Base-by-base conservation (phyloP, 495 filamentous ascomycete genomes). In the Hypoxylon fragiforme region DNA sequence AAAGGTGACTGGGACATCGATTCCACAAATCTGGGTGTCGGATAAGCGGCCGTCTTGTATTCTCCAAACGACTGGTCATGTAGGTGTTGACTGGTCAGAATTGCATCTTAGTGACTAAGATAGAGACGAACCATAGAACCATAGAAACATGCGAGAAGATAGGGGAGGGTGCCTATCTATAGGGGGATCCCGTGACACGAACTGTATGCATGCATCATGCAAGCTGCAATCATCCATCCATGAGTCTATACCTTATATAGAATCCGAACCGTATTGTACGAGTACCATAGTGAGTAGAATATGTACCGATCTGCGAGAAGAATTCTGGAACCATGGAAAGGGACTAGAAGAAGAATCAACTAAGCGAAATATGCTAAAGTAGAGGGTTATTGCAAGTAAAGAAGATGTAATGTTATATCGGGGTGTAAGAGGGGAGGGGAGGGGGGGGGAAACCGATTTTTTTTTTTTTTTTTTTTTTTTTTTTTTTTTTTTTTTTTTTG, bases 221-320 rank as follows among this genome's bases (percentile, higher is more conserved):
- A 62, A 47, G 58, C 51, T 51, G 57, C 50, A 50, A 61, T 47
- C 37, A 56, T 56, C 58, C 58, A 62, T n/a, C 55, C 51, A 47
- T 19, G 24, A 28, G 2, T 9, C 15, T 36, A 52, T 48, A 30
- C 47, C 22, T 48, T 51, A 44, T 52, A 47, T 62, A 51, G 57
- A 39, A 56, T 12, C 24, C n/a, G n/a, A n/a, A n/a, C n/a, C n/a
- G n/a, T n/a, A n/a, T n/a, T n/a, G n/a, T n/a, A n/a, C n/a, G 50
- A 46, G 13, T 22, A 19, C 24, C 11, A 54, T n/a, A n/a, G n/a
- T n/a, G n/a, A n/a, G n/a, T n/a, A n/a, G n/a, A n/a, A n/a, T n/a
- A n/a, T n/a, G n/a, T n/a, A n/a, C n/a, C n/a, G n/a, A 50, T 18
- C 50, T 51, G 41, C 39, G 46, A 50, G 57, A 54, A 50, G 46